Evolutionary conservation across 1,284 basidiomycete genomes (phyloP).

Genomic region (Paramarasmius palmivorus): DNA sequence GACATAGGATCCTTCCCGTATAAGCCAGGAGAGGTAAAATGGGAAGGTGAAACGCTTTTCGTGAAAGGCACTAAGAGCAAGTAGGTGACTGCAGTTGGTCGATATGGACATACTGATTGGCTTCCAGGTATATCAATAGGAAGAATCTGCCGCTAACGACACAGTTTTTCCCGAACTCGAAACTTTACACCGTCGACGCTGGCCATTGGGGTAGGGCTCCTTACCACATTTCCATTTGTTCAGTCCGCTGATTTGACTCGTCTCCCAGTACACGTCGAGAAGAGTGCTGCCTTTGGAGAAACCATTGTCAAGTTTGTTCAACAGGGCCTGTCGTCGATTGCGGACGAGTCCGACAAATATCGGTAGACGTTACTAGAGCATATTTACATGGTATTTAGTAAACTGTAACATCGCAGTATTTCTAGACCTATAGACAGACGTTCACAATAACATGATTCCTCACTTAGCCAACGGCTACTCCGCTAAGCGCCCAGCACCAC

Average conservation of each 20-base stretch:
- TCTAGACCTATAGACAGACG: too few species aligned
- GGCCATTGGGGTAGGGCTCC: background rate
- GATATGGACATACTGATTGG: background rate
- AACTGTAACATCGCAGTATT: too few species aligned
- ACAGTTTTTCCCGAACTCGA: slow-evolving; percentile 1
- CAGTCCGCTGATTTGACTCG: too few species aligned
- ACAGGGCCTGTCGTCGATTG: too few species aligned
- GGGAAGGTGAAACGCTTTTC: slow-evolving; percentile 68
- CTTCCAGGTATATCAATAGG: slow-evolving; percentile 1
- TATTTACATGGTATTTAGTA: too few species aligned
- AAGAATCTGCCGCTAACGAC: background rate
- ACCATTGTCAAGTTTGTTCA: too few species aligned
- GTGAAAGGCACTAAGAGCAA: slow-evolving; percentile 80
- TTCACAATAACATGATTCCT: too few species aligned
- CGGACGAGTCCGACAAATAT: too few species aligned
- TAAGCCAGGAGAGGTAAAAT: slow-evolving; percentile 53
- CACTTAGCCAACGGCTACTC: too few species aligned
- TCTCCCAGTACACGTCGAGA: background rate
- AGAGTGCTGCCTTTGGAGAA: background rate
- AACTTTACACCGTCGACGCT: background rate
- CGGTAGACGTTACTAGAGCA: too few species aligned
- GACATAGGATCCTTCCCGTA: slow-evolving; percentile 80
- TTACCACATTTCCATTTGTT: background rate
- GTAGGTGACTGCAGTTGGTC: slow-evolving; percentile 35
- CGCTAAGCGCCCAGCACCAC: too few species aligned